Conservation (phyloP, 805 yeast species). For the Lipomyces sp. region DNA sequence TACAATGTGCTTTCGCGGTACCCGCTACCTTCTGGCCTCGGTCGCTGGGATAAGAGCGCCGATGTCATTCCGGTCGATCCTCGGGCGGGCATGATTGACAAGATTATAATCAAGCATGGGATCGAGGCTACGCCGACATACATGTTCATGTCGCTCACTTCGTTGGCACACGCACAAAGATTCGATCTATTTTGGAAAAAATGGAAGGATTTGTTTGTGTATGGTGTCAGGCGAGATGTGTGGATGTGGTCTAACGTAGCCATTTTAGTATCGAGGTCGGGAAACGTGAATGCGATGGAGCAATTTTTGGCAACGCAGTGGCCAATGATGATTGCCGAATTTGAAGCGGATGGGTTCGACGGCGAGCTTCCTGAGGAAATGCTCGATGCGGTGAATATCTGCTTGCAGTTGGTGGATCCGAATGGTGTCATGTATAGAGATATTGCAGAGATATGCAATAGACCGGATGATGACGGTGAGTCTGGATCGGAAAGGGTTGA, state of each 20-base stretch:
- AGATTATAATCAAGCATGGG: conserved; percentile 24
- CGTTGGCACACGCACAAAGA: conserved; percentile 40
- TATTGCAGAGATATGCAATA: conserved; percentile 14
- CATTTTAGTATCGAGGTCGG: conserved; percentile 43
- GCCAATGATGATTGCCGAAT: conserved; percentile 19
- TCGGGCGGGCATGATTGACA: conserved; percentile 23
- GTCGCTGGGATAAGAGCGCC: background rate
- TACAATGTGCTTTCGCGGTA: background rate
- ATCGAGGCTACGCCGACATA: conserved; percentile 26
- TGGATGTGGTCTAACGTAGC: conserved; percentile 39
- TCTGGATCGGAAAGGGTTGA: background rate
- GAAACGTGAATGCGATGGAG: conserved; percentile 36
- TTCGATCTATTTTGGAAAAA: conserved; percentile 45
- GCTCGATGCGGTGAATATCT: conserved; percentile 10
- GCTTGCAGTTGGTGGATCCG: conserved; percentile 30
- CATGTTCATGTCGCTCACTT: conserved; percentile 40
- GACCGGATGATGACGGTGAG: background rate
- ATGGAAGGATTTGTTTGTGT: conserved; percentile 36
- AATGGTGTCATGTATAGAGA: conserved; percentile 13
- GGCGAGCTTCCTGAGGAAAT: conserved; percentile 12
- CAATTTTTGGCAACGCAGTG: conserved; percentile 22
- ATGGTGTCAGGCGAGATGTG: conserved; percentile 31
- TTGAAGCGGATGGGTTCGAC: conserved; percentile 10
- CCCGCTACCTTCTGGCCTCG: conserved; percentile 13
- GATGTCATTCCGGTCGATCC: conserved; percentile 5